These are phyloP conservation scores for Podospora fimiseda DNA, from an alignment of 495 filamentous ascomycete genomes.

Conservation along the genomic window DNA sequence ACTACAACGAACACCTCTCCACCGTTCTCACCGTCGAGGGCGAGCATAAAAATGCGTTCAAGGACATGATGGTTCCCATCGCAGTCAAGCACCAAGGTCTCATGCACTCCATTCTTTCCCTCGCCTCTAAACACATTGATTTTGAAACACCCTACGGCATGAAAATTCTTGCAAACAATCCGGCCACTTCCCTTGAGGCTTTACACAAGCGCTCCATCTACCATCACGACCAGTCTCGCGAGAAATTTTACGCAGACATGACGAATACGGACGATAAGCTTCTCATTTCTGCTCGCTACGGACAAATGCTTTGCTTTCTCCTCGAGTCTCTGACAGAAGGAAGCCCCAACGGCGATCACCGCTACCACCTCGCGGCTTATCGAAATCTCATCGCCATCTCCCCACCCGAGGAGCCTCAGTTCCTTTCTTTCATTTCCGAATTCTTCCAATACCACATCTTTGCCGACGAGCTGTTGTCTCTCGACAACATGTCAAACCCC, in stretches of 20 bases:
- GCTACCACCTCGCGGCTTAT: slow-evolving; percentile 73
- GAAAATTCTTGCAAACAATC: slow-evolving; percentile 40
- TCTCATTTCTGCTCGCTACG: slow-evolving; percentile 61
- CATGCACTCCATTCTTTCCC: slow-evolving; percentile 87
- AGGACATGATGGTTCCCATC: slow-evolving; percentile 80
- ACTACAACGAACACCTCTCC: slow-evolving; percentile 77
- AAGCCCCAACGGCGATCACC: slow-evolving; percentile 68
- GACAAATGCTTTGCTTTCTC: slow-evolving; percentile 71
- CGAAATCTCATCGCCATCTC: slow-evolving; percentile 59
- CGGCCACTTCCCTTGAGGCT: slow-evolving; percentile 34
- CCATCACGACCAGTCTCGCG: slow-evolving; percentile 56
- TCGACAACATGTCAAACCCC: slow-evolving; percentile 49
- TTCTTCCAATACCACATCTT: slow-evolving; percentile 91
- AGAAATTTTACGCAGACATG: slow-evolving; percentile 47
- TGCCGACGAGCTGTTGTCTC: slow-evolving; percentile 69
- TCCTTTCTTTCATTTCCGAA: slow-evolving; percentile 77
- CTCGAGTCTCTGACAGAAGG: slow-evolving; percentile 76
- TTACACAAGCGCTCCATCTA: slow-evolving; percentile 44
- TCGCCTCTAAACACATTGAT: slow-evolving; percentile 76
- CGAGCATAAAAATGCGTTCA: slow-evolving; percentile 82
- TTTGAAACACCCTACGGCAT: slow-evolving; percentile 44
- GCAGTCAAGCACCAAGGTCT: slow-evolving; percentile 75
- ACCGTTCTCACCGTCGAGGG: slow-evolving; percentile 76
- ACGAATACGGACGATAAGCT: slow-evolving; percentile 37
- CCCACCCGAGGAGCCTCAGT: slow-evolving; percentile 55